Base-by-base conservation (phyloP, 306 rosid species). In the Sechiopsis laciniata region DNA sequence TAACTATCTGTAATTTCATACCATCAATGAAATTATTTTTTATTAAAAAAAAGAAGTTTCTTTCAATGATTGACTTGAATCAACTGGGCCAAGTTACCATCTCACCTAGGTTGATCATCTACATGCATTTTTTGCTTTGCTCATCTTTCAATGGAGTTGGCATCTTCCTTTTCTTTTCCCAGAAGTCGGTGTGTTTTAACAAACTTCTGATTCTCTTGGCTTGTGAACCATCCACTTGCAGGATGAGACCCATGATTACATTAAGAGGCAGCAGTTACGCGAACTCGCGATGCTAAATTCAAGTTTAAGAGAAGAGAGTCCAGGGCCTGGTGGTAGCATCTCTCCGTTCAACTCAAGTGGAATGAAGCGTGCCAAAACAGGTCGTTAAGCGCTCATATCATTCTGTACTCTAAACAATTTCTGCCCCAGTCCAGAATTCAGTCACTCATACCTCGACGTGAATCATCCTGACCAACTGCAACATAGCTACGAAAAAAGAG, bases 271-370 rank as follows among this genome's bases (percentile, higher is more conserved):
- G 78, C 95, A 92, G 82, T 46, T 92, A 87, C 88, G 96, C 1
- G 97, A 92, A 77, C 77, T 92, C 53, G 97, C 97, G 0, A 74
- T 92, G 87, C 85, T 92, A 84, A 92, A 92, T 80, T 90, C 96
- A 37, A 92, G 86, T 76, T 82, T 92, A 78, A 80, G 96, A 84
- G 97, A 92, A 85, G 97, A 90, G 78, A 88, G 96, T 77, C 95
- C 98, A 2, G 91, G 96, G 13, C 96, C 96, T 42, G 86, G 95
- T 58, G 96, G 98, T 3, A 87, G 96, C 40, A 87, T 88, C 77
- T 90, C 98, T 69, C 98, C 98, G 13, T 90, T 92, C 91, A 90
- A 88, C 77, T 85, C 98, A 5, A 90, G 98, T 7, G 98, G 96
- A 52, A 90, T 92, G 98, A 92, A 92, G 59, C 91, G 98, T 32